Evolutionary conservation across 2,329 filamentous ascomycete genomes (phyloP), one percentile per base, ranked within the genome.

Genomic region (Sordariomycetes sp.): DNA sequence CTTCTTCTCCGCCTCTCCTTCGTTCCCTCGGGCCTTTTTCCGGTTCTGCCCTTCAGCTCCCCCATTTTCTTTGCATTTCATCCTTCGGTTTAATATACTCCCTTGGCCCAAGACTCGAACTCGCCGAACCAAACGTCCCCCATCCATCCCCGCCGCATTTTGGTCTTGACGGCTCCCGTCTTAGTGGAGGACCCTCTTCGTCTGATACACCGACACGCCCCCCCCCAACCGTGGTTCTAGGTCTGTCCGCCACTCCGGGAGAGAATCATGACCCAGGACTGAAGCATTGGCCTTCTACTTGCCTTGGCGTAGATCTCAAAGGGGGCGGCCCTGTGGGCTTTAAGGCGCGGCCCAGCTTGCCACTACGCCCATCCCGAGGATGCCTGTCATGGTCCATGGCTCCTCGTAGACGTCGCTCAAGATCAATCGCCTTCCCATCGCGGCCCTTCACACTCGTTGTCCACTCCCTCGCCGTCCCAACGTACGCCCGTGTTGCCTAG

Each of bases 371-470:
- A 51, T 51, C 25, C 43, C 43, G 43, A 34, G 40, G 46, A 57
- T 57, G 43, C 48, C 34, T 40, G 40, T 40, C 48, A 53, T 57
- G 55, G n/a, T 57, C 48, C 28, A 53, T 57, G 55, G 55, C 55
- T 52, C 25, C 48, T 22, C 22, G n/a, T 57, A 50, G 48, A 40
- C 48, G 55, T 35, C 18, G 50, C 25, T n/a, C 50, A 57, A 34
- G 51, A 57, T 34, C 43, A 57, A 43, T 35, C 34, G 22, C 43
- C 46, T 25, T 8, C 32, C 14, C 43, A 25, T 25, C 55, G 12
- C 28, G 24, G 12, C 43, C 22, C 22, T 57, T 40, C 18, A 40
- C 24, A 14, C 34, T n/a, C n/a, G n/a, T 20, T 6, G 37, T 43
- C 12, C 37, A 16, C 37, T 43, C 37, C 37, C 46, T 50, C 7